Evolutionary conservation across 495 filamentous ascomycete species (phyloP).

Genomic region (Hypoxylon fuscum): DNA sequence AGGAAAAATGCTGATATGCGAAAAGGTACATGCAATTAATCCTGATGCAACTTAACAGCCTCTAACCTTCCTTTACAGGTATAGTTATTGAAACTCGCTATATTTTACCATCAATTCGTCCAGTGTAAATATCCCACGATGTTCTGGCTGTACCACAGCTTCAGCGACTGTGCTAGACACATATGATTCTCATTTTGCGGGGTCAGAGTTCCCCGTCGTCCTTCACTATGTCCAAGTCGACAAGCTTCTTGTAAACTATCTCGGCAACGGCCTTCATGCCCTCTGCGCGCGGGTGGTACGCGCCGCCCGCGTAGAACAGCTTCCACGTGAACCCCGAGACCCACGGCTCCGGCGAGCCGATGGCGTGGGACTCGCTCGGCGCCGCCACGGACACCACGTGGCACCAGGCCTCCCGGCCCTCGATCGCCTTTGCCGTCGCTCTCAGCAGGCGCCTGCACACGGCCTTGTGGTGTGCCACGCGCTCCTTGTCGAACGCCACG

Average conservation of each 20-base stretch:
- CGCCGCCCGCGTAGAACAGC: slow-evolving; percentile 33
- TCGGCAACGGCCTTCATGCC: slow-evolving; percentile 50
- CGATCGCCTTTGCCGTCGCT: slow-evolving; percentile 43
- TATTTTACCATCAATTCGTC: no score
- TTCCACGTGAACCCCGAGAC: slow-evolving; percentile 47
- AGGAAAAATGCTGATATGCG: no score
- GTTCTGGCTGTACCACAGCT: no score
- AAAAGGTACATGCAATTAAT: no score
- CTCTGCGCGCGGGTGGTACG: slow-evolving; percentile 47
- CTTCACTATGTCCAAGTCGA: slow-evolving; percentile 35
- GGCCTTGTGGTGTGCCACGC: slow-evolving; percentile 44
- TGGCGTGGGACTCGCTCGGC: slow-evolving; percentile 46
- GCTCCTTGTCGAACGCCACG: slow-evolving; percentile 47
- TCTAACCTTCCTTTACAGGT: no score
- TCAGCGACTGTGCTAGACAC: neutral
- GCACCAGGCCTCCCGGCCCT: slow-evolving; percentile 48
- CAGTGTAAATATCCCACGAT: no score
- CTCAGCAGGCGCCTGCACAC: slow-evolving; percentile 43
- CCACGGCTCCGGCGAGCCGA: slow-evolving; percentile 51
- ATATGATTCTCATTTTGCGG: neutral
- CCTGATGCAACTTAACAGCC: no score
- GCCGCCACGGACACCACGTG: slow-evolving; percentile 36
- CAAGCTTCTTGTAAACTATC: slow-evolving; percentile 44
- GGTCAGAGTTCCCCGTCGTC: slow-evolving; percentile 30
- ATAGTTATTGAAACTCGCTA: no score